phyloP scores from a whole-genome alignment of 2,329 filamentous ascomycete species.

The Diplodia corticola region DNA sequence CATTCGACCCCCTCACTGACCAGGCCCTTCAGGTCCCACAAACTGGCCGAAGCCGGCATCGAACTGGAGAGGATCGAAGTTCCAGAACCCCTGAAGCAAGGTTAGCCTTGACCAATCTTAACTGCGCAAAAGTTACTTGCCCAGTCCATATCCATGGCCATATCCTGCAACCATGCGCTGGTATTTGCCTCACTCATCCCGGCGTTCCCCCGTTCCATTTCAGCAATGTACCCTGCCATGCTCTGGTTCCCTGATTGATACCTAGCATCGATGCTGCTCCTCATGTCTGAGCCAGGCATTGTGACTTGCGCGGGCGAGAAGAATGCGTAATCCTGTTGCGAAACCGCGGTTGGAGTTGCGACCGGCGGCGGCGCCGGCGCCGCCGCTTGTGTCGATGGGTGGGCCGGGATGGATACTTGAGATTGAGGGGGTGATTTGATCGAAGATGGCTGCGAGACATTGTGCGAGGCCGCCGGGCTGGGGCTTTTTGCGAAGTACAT shows the following conservation, averaged over 20 bases:
- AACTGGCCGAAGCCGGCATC: slow-evolving; percentile 20
- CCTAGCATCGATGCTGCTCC: slow-evolving; percentile 16
- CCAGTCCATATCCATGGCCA: slow-evolving; percentile 39
- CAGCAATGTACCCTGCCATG: slow-evolving; percentile 23
- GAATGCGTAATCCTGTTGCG: slow-evolving; percentile 10
- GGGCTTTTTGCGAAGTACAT: slow-evolving; percentile 17
- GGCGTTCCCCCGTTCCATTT: slow-evolving; percentile 24
- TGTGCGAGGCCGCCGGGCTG: neutral
- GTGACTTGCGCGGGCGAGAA: neutral
- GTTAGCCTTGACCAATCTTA: neutral
- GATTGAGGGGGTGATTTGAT: slow-evolving; percentile 6
- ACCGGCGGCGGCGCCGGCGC: neutral
- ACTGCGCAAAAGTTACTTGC: slow-evolving; percentile 28
- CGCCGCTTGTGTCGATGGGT: neutral
- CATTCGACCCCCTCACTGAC: neutral
- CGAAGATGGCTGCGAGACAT: neutral
- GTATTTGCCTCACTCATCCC: slow-evolving; percentile 40
- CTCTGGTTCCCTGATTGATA: slow-evolving; percentile 3
- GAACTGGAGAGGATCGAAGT: slow-evolving; percentile 22
- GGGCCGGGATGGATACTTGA: no score
- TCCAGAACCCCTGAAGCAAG: slow-evolving; percentile 19
- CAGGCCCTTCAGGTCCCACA: neutral
- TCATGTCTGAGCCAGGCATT: neutral
- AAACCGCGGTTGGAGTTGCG: neutral
- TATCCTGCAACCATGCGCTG: slow-evolving; percentile 29